Base-by-base conservation (phyloP, 768 basidiomycete species). In the Filobasidium floriforme region DNA sequence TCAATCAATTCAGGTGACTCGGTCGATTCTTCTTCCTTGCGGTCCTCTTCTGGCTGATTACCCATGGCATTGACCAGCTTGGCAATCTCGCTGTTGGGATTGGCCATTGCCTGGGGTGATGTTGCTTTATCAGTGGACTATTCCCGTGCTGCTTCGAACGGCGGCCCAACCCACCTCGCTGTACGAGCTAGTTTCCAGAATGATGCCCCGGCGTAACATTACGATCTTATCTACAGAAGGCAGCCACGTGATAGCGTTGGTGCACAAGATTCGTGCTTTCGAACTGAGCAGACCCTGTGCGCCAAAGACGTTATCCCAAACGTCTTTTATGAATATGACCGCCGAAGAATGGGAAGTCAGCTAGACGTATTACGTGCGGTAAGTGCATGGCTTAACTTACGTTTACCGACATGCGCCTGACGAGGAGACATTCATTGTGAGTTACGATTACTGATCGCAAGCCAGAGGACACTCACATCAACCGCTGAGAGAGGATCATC, bases 161-260 rank as follows among this genome's bases (percentile, higher is more conserved):
- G 15, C 10, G 26, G n/a, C n/a, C n/a, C 29, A 89, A 81, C 22
- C 82, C 79, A 14, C 81, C 6, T 37, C 18, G 12, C 26, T 76
- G 73, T 88, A 92, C 0, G 87, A 80, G 1, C 88, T 89, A 24
- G 76, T 80, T 79, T 94, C 92, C 10, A 90, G 78, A 62, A 93
- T 85, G 73, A 92, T 86, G 15, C 92, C 92, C 26, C 86, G 85
- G 22, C 89, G 87, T 44, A 96, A 79, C 78, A 86, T 90, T 59
- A 83, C 76, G 18, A 93, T 80, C 55, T 86, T 82, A 72, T 92
- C 88, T 62, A 90, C 89, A 63, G 89, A 81, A 57, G 83, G 83
- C 43, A 92, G 81, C 73, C 89, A 92, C n/a, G 90, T 84, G 61
- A 93, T 85, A 65, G 86, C 87, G 76, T 94, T 92, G 49, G 91